Evolutionary conservation across 257 asterid species (phyloP).

Genomic region (Handroanthus guayacan): DNA sequence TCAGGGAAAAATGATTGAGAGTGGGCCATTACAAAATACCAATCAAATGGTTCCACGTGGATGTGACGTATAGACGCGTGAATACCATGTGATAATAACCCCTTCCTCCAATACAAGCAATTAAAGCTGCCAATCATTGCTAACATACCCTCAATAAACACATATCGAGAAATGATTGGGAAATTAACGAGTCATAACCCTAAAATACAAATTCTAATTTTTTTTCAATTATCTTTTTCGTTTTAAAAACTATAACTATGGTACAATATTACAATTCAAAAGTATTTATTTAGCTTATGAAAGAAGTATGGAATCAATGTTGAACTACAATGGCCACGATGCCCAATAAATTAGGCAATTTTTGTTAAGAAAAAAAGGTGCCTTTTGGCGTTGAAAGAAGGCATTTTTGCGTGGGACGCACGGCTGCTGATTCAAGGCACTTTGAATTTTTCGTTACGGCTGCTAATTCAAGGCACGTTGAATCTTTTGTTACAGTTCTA

Average conservation of each 20-base stretch:
- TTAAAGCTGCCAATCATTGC: conserved; percentile 34
- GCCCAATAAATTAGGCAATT: conserved; percentile 2
- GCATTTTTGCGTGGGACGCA: conserved; percentile 28
- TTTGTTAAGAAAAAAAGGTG: neutral
- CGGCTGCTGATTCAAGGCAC: too few relatives aligned
- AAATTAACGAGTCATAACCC: neutral
- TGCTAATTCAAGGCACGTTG: too few relatives aligned
- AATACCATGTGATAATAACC: conserved; percentile 5
- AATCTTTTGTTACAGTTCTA: too few relatives aligned
- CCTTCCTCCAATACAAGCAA: conserved; percentile 34
- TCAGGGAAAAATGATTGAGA: conserved; percentile 25
- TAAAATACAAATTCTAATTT: neutral
- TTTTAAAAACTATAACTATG: neutral
- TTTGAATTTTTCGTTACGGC: too few relatives aligned
- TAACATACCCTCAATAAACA: neutral
- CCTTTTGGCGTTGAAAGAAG: conserved; percentile 12
- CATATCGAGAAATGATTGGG: conserved; percentile 9
- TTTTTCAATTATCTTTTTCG: neutral
- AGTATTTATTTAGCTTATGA: neutral
- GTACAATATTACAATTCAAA: too few relatives aligned
- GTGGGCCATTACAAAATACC: neutral
- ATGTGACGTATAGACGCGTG: conserved; percentile 22
- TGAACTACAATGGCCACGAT: neutral
- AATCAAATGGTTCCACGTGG: conserved; percentile 10
- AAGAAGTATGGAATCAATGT: neutral